These are phyloP conservation scores for Wickerhamomyces ciferrii DNA, from an alignment of 805 yeast genomes.

Conservation along the genomic window DNA sequence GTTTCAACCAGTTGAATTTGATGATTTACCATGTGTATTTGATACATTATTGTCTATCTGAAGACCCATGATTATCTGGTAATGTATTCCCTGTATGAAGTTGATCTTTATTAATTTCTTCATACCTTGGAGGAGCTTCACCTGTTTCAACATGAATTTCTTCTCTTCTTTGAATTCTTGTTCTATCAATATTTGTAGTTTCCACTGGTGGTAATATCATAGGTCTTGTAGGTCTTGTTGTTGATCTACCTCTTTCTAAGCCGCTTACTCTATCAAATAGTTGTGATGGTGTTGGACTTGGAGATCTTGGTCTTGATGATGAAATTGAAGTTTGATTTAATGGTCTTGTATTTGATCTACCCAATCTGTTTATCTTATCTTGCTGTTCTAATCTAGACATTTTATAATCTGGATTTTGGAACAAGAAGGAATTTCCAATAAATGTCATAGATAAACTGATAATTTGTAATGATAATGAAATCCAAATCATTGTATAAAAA, in stretches of 20 bases:
- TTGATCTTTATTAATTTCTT: background rate
- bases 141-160: background rate
- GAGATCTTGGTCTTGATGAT: background rate
- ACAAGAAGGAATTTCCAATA: background rate
- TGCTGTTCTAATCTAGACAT: background rate
- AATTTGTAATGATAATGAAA: background rate
- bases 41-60: too few relatives aligned
- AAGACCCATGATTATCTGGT: background rate
- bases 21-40: too few relatives aligned
- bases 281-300: background rate
- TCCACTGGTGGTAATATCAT: too few relatives aligned
- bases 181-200: background rate
- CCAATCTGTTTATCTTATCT: too few relatives aligned
- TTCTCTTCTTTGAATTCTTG: background rate
- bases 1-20: too few relatives aligned
- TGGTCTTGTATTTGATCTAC: too few relatives aligned
- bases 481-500: background rate
- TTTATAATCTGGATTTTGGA: background rate
- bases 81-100: background rate
- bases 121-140: background rate
- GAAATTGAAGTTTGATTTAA: too few relatives aligned
- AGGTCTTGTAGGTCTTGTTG: background rate
- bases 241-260: background rate
- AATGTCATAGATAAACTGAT: background rate
- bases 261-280: background rate